phyloP scores from a whole-genome alignment of 2,329 filamentous ascomycete genomes.

The Pestalotiopsis sp. region DNA sequence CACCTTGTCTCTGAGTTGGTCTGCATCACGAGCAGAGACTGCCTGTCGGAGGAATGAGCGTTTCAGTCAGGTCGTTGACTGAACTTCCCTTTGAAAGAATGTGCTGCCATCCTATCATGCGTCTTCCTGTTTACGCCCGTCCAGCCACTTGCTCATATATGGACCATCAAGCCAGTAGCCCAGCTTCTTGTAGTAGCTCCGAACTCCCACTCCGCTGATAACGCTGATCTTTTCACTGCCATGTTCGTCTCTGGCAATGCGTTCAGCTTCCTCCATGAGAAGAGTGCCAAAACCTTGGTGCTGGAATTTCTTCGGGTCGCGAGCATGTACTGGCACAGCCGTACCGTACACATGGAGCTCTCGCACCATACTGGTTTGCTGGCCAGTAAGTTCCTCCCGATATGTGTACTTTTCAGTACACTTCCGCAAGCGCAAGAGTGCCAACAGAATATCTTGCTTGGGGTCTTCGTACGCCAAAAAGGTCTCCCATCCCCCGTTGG shows the following conservation, averaged over 20 bases:
- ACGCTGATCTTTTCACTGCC: slow-evolving; percentile 93
- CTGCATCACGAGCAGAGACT: too few relatives aligned
- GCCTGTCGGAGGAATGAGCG: too few relatives aligned
- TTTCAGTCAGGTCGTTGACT: too few relatives aligned
- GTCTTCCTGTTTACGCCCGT: slow-evolving; percentile 41
- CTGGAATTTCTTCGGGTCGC: slow-evolving; percentile 96
- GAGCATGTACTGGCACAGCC: slow-evolving; percentile 94
- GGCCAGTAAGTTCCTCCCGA: slow-evolving; percentile 80
- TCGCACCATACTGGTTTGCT: slow-evolving; percentile 88
- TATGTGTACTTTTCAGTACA: slow-evolving; percentile 93
- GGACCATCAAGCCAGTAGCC: slow-evolving; percentile 94
- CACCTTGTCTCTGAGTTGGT: too few relatives aligned
- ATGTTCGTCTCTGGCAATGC: slow-evolving; percentile 93
- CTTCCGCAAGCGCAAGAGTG: slow-evolving; percentile 83
- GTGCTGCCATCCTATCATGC: background rate
- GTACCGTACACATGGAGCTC: slow-evolving; percentile 97
- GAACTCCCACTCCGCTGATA: slow-evolving; percentile 95
- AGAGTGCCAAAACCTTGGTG: slow-evolving; percentile 97
- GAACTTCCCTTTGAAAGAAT: too few relatives aligned
- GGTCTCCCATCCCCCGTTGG: slow-evolving; percentile 98
- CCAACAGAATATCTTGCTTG: slow-evolving; percentile 97
- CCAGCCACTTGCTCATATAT: slow-evolving; percentile 73
- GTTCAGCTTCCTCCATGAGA: slow-evolving; percentile 96
- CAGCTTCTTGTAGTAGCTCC: slow-evolving; percentile 91
- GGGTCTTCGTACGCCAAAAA: slow-evolving; percentile 98